Percentiles rank a stretch among this genome's conserved stretches.
phyloP scores from a whole-genome alignment of 192 early-diverging fungal species.

The Rhizophagus sp. region DNA sequence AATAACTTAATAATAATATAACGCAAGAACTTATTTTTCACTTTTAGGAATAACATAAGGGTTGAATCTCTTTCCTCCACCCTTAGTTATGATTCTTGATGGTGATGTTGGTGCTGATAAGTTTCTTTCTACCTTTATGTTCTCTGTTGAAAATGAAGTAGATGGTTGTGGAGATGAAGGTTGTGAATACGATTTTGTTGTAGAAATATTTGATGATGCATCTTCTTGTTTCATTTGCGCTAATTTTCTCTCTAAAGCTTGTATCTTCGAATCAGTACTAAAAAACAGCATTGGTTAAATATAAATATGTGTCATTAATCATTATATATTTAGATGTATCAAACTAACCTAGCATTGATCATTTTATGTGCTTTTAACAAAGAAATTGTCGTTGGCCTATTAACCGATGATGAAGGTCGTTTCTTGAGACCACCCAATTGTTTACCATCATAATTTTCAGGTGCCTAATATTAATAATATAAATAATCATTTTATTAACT shows the following conservation, averaged over 20 bases:
- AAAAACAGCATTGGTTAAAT: not conserved
- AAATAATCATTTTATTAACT: not conserved
- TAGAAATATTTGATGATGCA: not conserved
- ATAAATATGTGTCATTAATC: too few species aligned
- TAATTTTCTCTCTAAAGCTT: slow-evolving; percentile 67
- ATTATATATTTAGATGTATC: not conserved
- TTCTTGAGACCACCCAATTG: slow-evolving; percentile 33
- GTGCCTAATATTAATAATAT: slow-evolving; percentile 35
- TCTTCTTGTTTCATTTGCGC: slow-evolving; percentile 40
- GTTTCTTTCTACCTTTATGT: not conserved
- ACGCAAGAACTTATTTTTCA: not conserved
- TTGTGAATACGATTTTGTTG: not conserved
- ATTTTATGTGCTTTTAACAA: slow-evolving; percentile 50
- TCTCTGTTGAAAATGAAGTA: not conserved
- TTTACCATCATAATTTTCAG: slow-evolving; percentile 41
- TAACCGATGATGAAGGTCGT: slow-evolving; percentile 35
- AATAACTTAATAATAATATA: not conserved
- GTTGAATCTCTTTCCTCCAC: not conserved
- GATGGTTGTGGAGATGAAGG: not conserved
- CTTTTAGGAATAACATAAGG: not conserved
- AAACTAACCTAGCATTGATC: slow-evolving; percentile 43
- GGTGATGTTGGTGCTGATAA: not conserved
- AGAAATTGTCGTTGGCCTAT: slow-evolving; percentile 46
- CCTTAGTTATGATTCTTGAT: not conserved
- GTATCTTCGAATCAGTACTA: slow-evolving; percentile 66